Conservation (phyloP, 768 basidiomycete species). For the Lentinus tigrinus region DNA sequence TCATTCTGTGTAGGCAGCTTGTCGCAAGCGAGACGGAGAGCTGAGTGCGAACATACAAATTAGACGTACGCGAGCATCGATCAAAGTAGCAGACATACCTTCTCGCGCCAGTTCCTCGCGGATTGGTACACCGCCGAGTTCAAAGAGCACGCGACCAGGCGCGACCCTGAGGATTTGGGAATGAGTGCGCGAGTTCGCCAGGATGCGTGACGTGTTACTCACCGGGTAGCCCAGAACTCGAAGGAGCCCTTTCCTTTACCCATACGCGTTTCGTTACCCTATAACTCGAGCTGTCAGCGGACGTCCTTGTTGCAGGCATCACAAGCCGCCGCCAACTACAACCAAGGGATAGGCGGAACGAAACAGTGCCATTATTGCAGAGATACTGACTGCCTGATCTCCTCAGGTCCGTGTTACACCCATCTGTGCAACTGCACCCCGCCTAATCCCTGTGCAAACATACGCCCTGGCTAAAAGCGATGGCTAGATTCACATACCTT, state of each 20-base stretch:
- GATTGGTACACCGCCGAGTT: conserved; percentile 87
- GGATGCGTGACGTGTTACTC: conserved; percentile 25
- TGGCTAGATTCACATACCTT: no score
- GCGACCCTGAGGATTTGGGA: conserved; percentile 57
- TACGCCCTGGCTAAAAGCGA: no score
- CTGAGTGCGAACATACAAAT: conserved; percentile 37
- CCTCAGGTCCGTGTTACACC: no score
- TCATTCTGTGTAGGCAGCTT: conserved; percentile 89
- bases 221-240: conserved; percentile 96
- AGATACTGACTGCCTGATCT: no score
- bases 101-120: conserved; percentile 92
- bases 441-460: background rate
- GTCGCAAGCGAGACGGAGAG: conserved; percentile 81
- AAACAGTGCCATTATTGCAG: no score
- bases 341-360: no score
- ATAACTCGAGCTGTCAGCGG: conserved; percentile 1
- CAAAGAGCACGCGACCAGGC: conserved; percentile 87
- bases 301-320: no score
- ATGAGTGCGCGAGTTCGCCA: background rate
- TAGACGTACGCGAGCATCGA: background rate
- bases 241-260: conserved; percentile 98
- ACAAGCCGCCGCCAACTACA: no score
- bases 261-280: conserved; percentile 99
- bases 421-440: no score
- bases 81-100: conserved; percentile 46